Base-by-base conservation (phyloP, 2,329 filamentous ascomycete species). In the Sporothrix sp. region DNA sequence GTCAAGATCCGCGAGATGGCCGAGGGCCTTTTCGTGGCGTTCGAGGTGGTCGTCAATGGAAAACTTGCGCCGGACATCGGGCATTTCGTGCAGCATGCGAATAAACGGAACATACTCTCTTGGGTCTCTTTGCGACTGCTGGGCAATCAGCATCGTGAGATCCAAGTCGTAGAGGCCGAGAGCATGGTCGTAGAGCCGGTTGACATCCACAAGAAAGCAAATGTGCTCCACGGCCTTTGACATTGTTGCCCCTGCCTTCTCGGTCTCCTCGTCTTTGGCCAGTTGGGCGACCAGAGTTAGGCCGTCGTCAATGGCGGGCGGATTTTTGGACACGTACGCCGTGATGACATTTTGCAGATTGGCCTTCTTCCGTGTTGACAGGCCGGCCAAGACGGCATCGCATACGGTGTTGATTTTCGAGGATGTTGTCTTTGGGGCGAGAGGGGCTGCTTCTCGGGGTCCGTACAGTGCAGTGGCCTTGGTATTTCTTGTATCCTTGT, bases 61-160 rank as follows among this genome's bases (percentile, higher is more conserved):
- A 58, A 90, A 95, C 48, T 82, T 78, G 38, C 87, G 81, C 18
- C 88, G 81, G 10, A 85, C 66, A 10, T 79, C 74, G 0, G 84
- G 69, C 58, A 94, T 75, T 54, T 82, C 76, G 63, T 96, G 87
- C 2, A 98, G 75, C 32, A 82, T 82, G 62, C 95, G 90, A 46
- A 98, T 80, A 62, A 97, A 97, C 4, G 93, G 93, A 7, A 97
- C 78, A 59, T 98, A 98, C 65, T 98, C 93, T 58, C 89, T 76
- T 1, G 93, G 93, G 60, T 98, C 93, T 63, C 91, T 87, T 66
- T 98, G 93, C 0, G 90, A 93, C 63, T 96, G 90, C 62, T 98
- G 93, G 1, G 93, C 93, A 11, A 98, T 87, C 6, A 96, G 73
- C 10, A 98, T 74, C 3, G 91, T 84, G 7, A 98, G 79, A 10